Evolutionary conservation across 345 rosid species (phyloP), one percentile per base, ranked within the genome.

Genomic region (Cardamine resedifolia): DNA sequence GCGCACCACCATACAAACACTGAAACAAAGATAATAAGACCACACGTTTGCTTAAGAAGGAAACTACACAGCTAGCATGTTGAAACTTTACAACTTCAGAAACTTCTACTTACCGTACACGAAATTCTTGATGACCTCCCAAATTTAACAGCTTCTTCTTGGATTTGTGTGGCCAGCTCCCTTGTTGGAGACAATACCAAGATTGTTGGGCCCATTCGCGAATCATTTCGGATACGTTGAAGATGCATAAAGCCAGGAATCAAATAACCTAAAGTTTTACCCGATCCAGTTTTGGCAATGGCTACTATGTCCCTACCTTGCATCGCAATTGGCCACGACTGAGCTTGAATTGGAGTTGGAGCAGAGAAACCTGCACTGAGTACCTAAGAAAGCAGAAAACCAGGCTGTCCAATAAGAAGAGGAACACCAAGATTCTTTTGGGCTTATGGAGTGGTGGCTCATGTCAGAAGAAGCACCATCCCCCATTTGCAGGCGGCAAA

Each of bases 261-360:
- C 26, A 95, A 83, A 84, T 95, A 95, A 64, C 99, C 97, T 81
- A 91, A 78, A 19, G 99, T 95, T 86, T 95, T 95, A 43, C 99
- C 98, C 0, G 99, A 95, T 66, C 99, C 98, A 14, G 98, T 95
- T 81, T 91, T 95, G 18, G 98, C 99, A 75, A 95, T 81, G 76
- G 99, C 99, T 41, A 95, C 98, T 14, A 91, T 92, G 76, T 95
- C 98, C 76, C 88, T 87, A 79, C 87, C 82, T 81, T 86, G 93
- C 83, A 95, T 67, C 19, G 93, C 96, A 84, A 95, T 83, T 0
- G 99, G 98, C 99, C 99, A 95, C 8, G 99, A 91, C 78, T 91
- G 98, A 64, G 99, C 99, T 85, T 95, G 99, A 82, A 95, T 95
- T 68, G 99, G 99, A 57, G 99, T 95, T 34, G 99, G 99, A 39